A percentile compares a stretch with the other conserved stretches of the same genome.
Evolutionary conservation across 2,329 filamentous ascomycete species (phyloP).

Genomic region (Alternaria longipes): DNA sequence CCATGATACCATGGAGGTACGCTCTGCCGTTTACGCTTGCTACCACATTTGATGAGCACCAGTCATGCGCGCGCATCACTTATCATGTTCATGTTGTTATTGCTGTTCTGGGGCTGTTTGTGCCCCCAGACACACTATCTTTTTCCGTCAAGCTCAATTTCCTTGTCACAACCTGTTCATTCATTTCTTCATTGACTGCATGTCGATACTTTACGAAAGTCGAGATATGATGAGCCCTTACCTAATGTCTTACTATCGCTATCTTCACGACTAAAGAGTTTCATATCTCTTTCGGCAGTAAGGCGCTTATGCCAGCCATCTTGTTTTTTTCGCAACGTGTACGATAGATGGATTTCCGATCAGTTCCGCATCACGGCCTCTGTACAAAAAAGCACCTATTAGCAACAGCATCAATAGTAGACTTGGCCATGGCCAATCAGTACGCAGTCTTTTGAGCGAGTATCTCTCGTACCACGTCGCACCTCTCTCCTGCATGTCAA

Average conservation of each 20-base stretch:
- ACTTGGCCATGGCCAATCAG: conserved; percentile 31
- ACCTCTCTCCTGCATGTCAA: conserved; percentile 39
- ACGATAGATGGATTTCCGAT: conserved; percentile 44
- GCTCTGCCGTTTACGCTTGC: conserved; percentile 43
- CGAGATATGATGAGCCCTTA: conserved; percentile 44
- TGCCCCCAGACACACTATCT: conserved; percentile 26
- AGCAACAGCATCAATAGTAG: conserved; percentile 46
- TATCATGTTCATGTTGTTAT: conserved; percentile 25
- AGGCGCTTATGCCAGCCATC: conserved; percentile 18
- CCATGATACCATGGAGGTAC: conserved; percentile 49
- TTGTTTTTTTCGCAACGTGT: conserved; percentile 36
- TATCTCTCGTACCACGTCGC: conserved; percentile 34
- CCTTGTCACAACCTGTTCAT: conserved; percentile 28
- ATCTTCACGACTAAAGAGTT: conserved; percentile 44
- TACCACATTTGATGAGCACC: conserved; percentile 39
- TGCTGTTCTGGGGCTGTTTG: conserved; percentile 14
- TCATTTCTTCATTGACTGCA: conserved; percentile 34
- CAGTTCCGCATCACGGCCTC: conserved; percentile 44
- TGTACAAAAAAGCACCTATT: conserved; percentile 49
- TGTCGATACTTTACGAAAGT: conserved; percentile 42
- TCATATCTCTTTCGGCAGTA: conserved; percentile 17
- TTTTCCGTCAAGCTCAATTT: conserved; percentile 22
- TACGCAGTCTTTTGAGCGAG: conserved; percentile 21
- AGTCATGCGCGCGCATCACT: conserved; percentile 37
- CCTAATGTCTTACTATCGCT: conserved; percentile 51